phyloP scores from a whole-genome alignment of 257 asterid species.

The Petunia secreta region DNA sequence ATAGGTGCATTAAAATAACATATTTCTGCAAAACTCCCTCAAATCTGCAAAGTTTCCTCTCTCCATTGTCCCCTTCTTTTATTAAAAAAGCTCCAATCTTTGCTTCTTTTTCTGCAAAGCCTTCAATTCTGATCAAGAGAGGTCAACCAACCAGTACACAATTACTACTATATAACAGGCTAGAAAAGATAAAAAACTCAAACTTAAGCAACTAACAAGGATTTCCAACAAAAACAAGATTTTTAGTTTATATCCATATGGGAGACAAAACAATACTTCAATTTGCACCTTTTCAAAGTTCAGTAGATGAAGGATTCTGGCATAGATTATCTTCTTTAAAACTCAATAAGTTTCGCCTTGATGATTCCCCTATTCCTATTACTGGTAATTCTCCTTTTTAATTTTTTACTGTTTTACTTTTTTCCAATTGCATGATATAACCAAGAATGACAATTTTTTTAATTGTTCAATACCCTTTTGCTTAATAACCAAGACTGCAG shows the following conservation, averaged over 20 bases:
- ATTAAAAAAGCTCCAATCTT: not conserved
- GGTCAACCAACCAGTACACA: not conserved
- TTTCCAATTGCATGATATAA: no score
- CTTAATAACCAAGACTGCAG: no score
- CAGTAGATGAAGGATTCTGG: constrained; percentile 94
- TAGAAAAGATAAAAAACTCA: no score
- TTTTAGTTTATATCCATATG: not conserved
- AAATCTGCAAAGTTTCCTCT: not conserved
- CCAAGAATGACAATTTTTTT: no score
- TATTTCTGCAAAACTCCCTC: no score
- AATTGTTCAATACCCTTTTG: no score
- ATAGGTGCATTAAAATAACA: no score
- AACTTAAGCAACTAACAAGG: no score
- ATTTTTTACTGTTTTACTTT: not conserved
- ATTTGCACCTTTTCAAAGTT: constrained; percentile 78
- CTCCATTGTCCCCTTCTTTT: not conserved
- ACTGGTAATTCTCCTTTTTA: constrained; percentile 53
- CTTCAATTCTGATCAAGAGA: constrained; percentile 9
- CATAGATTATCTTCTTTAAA: constrained; percentile 83
- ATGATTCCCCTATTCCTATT: constrained; percentile 85
- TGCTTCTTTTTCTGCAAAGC: not conserved
- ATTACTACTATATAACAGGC: not conserved
- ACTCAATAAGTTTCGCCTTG: constrained; percentile 91
- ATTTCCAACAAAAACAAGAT: not conserved
- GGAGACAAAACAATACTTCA: constrained; percentile 41